phyloP scores from a whole-genome alignment of 352 stramenopile species.

The Globisporangium sylvaticum region DNA sequence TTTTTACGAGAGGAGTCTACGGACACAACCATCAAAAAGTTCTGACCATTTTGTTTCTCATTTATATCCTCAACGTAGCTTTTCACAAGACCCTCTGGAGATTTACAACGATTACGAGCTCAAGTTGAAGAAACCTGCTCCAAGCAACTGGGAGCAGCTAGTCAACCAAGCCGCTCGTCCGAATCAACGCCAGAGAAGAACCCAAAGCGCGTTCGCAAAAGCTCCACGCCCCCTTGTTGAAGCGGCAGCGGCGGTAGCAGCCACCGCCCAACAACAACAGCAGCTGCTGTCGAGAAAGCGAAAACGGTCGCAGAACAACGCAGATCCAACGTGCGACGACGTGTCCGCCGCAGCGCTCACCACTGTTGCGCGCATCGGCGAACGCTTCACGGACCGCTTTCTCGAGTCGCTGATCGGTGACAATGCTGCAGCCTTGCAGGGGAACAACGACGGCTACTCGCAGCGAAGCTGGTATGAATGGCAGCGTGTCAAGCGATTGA shows the following conservation, averaged over 20 bases:
- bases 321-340: slow-evolving; percentile 6
- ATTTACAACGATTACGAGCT: slow-evolving; percentile 54
- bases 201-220: slow-evolving; percentile 34
- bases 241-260: slow-evolving; percentile 21
- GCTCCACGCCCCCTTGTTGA: slow-evolving; percentile 37
- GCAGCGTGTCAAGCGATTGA: background rate
- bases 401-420: slow-evolving; percentile 39
- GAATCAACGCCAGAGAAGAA: background rate
- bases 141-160: too few relatives aligned
- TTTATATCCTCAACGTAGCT: slow-evolving; percentile 20
- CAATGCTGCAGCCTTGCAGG: slow-evolving; percentile 47
- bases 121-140: background rate
- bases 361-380: slow-evolving; percentile 27
- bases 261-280: background rate
- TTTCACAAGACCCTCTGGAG: slow-evolving; percentile 39
- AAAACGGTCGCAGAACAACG: slow-evolving; percentile 19
- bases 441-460: slow-evolving; percentile 27
- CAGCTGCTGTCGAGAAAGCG: slow-evolving; percentile 32
- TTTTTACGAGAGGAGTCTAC: background rate
- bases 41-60: slow-evolving; percentile 2
- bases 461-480: slow-evolving; percentile 40
- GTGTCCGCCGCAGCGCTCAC: slow-evolving; percentile 22
- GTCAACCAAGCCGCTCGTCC: too few relatives aligned
- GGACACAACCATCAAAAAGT: background rate
- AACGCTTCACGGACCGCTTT: slow-evolving; percentile 37